Conservation (phyloP, 1,284 basidiomycete species). For the Microbotryum violaceum region DNA sequence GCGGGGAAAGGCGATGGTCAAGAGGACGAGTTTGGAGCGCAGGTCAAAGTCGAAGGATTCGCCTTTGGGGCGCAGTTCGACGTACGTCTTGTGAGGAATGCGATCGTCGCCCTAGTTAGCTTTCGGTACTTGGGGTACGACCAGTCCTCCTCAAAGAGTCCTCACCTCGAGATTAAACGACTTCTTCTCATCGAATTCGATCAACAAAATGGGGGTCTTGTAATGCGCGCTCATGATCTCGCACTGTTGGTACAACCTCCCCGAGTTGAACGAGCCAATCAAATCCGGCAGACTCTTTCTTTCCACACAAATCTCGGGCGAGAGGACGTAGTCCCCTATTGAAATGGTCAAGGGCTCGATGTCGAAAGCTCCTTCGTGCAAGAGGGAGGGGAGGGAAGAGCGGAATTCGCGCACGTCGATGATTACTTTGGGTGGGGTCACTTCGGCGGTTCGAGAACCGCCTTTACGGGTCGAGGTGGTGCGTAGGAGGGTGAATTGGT, state of each 20-base stretch:
- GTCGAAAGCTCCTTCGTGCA: conserved; percentile 73
- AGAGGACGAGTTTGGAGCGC: conserved; percentile 73
- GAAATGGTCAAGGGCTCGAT: conserved; percentile 85
- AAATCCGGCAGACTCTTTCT: conserved; percentile 89
- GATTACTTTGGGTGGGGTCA: conserved; percentile 56
- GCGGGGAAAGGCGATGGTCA: conserved; percentile 81
- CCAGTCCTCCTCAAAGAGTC: not conserved
- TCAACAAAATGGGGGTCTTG: conserved; percentile 86
- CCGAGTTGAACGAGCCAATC: conserved; percentile 83
- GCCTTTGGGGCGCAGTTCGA: conserved; percentile 17
- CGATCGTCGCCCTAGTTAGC: no score
- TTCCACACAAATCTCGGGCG: conserved; percentile 93
- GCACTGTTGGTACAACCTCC: conserved; percentile 93
- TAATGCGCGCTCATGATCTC: conserved; percentile 95
- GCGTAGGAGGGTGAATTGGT: conserved; percentile 53
- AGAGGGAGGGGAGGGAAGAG: conserved; percentile 78
- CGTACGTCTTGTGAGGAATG: conserved; percentile 23
- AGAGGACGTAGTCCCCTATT: conserved; percentile 92
- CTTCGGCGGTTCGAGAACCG: conserved; percentile 59
- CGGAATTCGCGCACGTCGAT: conserved; percentile 97
- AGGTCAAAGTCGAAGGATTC: conserved; percentile 45
- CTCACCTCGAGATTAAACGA: conserved; percentile 78
- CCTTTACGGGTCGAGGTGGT: conserved; percentile 73
- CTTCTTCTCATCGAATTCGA: conserved; percentile 97
- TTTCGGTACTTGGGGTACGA: not conserved